Base-by-base conservation (phyloP, 2,329 filamentous ascomycete genomes). In the Akanthomyces dipterigenus region DNA sequence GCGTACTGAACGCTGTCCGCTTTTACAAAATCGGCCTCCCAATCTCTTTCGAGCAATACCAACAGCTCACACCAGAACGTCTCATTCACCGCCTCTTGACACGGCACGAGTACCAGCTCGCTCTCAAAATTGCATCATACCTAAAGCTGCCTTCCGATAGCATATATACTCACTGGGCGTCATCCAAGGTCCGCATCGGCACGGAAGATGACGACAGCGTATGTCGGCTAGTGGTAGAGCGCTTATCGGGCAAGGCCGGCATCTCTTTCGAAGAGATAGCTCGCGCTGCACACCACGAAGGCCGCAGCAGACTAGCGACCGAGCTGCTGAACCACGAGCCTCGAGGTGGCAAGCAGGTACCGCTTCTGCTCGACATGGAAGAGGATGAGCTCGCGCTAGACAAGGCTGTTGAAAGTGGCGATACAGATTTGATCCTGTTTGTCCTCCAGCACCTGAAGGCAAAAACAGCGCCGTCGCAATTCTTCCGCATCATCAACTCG, bases 81-180 rank as follows among this genome's bases (percentile, higher is more conserved):
- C 81, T 99, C n/a, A 86, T 98, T 55, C 84, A 88, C 65, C 86
- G 95, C 38, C 82, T 99, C 2, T 87, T 96, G 40, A 96, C 91
- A 70, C 87, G 95, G 12, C 89, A 92, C 68, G 91, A 98, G 71
- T 97, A 98, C 71, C 81, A 97, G 1, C 82, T 99, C 4, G 93
- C 95, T 0, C 83, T 99, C 22, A 89, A 91, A 53, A 86, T 99
- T 51, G 93, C 93, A 0, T 88, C 91, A 45, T 96, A 96, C 71
- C 80, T 99, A 2, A 89, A 88, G 63, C 81, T 99, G 3, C 88
- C 93, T 0, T 89, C 92, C 0, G 92, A 96, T 72, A 86, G 87
- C 59, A 96, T 99, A 63, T 96, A 97, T 69, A 91, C 96, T 1
- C 93, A 97, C 71, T 99, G 95, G 95, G 95, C 95, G 1, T 93